phyloP scores from a whole-genome alignment of 2,329 filamentous ascomycete genomes.

The Colletotrichum acutatum region DNA sequence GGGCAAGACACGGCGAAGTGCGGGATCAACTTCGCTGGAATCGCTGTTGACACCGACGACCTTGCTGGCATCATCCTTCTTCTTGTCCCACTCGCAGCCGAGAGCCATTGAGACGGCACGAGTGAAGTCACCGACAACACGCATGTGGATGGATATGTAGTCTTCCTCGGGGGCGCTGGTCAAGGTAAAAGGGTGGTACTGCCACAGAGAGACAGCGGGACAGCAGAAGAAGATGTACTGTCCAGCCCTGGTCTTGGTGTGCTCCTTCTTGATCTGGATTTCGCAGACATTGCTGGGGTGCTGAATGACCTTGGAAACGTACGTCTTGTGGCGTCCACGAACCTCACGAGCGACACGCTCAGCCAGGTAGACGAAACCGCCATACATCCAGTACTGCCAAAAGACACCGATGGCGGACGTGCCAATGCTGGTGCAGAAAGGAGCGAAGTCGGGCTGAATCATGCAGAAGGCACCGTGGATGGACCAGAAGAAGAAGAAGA shows the following conservation, averaged over 20 bases:
- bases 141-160: slow-evolving; percentile 88
- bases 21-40: slow-evolving; percentile 72
- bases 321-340: slow-evolving; percentile 84
- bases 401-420: slow-evolving; percentile 78
- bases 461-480: slow-evolving; percentile 90
- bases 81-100: slow-evolving; percentile 78
- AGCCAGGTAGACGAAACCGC: slow-evolving; percentile 82
- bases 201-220: slow-evolving; percentile 86
- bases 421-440: slow-evolving; percentile 78
- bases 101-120: slow-evolving; percentile 74
- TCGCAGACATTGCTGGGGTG: slow-evolving; percentile 90
- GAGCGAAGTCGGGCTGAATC: slow-evolving; percentile 85
- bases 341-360: slow-evolving; percentile 83
- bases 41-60: slow-evolving; percentile 75
- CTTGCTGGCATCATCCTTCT: slow-evolving; percentile 67
- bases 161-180: slow-evolving; percentile 91
- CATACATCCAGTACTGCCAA: slow-evolving; percentile 91
- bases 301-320: slow-evolving; percentile 89
- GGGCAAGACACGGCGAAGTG: slow-evolving; percentile 78
- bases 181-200: slow-evolving; percentile 88
- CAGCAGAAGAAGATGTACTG: slow-evolving; percentile 93
- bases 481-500: slow-evolving; percentile 94
- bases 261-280: slow-evolving; percentile 91
- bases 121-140: slow-evolving; percentile 86
- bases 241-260: slow-evolving; percentile 83